phyloP scores from a whole-genome alignment of 495 filamentous ascomycete species.

The Margaritispora aquatica region DNA sequence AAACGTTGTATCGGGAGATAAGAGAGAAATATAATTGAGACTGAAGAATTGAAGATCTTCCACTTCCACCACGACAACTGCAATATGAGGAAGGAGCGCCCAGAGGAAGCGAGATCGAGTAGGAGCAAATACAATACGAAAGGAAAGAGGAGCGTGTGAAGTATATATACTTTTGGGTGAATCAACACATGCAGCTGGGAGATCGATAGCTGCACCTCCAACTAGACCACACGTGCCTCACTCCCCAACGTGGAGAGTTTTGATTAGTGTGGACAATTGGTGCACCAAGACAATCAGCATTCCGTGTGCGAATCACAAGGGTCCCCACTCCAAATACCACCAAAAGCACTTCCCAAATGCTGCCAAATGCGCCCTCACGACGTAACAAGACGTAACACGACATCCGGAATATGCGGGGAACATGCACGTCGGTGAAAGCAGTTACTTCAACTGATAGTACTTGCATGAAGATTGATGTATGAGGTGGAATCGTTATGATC shows the following conservation, averaged over 20 bases:
- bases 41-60: not conserved
- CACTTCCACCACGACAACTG: not conserved
- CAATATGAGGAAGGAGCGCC: not conserved
- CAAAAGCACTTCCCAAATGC: not conserved
- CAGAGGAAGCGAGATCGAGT: not conserved
- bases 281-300: not conserved
- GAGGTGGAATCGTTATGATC: not conserved
- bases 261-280: not conserved
- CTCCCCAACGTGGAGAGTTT: not conserved
- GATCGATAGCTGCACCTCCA: not conserved
- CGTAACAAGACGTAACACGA: not conserved
- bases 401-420: not conserved
- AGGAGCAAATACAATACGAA: not conserved
- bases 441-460: not conserved
- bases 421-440: not conserved
- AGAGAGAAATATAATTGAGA: not conserved
- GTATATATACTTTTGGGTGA: not conserved
- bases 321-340: not conserved
- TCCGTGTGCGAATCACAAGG: not conserved
- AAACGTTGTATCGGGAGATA: not conserved
- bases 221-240: not conserved
- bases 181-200: not conserved
- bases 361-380: not conserved
- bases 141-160: not conserved
- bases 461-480: not conserved